A percentile compares a stretch with the other conserved stretches of the same genome.
phyloP scores from a whole-genome alignment of 768 basidiomycete genomes.

The Boletus reticulatus region DNA sequence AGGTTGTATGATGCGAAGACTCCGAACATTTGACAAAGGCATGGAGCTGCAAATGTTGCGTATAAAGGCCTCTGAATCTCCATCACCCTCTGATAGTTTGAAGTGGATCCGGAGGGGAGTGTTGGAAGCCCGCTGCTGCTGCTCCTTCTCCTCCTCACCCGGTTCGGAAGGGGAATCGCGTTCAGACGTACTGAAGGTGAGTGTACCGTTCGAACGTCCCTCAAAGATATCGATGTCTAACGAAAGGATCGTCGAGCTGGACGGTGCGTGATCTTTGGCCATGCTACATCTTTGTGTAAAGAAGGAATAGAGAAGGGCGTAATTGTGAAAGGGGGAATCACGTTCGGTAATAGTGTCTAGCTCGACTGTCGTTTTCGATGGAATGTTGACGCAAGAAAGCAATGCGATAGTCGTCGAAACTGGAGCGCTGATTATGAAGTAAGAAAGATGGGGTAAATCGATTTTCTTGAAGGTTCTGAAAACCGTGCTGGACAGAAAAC shows the following conservation, averaged over 20 bases:
- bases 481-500: too few relatives aligned
- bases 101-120: background rate
- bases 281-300: background rate
- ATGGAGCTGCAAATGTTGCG: background rate
- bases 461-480: too few relatives aligned
- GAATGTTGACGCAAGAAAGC: too few relatives aligned
- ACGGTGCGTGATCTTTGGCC: too few relatives aligned
- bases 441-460: too few relatives aligned
- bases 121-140: background rate
- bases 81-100: background rate
- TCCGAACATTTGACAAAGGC: background rate
- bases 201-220: background rate
- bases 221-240: background rate
- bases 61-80: background rate
- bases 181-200: background rate
- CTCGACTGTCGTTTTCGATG: too few relatives aligned
- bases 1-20: background rate
- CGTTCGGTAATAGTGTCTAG: too few relatives aligned
- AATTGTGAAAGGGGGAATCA: too few relatives aligned
- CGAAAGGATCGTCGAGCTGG: background rate
- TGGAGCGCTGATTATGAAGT: too few relatives aligned
- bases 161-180: too few relatives aligned
- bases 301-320: background rate
- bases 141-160: too few relatives aligned
- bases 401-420: too few relatives aligned